Base-by-base conservation (phyloP, 148 eudicot genomes). In the Vaccinium myrtillus region DNA sequence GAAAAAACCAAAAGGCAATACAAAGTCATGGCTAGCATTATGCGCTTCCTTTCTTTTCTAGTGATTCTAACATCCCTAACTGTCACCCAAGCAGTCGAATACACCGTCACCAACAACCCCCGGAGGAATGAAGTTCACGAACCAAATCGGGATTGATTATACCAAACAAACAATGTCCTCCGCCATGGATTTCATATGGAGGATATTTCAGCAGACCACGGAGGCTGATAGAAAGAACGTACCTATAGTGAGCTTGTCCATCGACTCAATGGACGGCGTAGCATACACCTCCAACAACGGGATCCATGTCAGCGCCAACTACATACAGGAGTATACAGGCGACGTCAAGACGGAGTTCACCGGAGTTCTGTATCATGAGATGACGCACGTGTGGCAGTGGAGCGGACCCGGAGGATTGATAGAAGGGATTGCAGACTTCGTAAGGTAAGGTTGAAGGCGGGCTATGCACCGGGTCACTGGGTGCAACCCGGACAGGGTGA, bases 341-440 rank as follows among this genome's bases (percentile, higher is more conserved):
- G 75, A 90, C 23, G 75, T 90, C 14, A 89, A 78, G 81, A 82
- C 14, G 3, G 91, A 82, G 61, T 67, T 92, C 70, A 75, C 86
- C 2, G 89, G 90, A 14, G 86, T 90, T 6, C 27, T 90, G 36
- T 90, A 84, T 84, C 94, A 92, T 70, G 91, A 92, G 77, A 86
- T 90, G 91, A 85, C 91, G 2, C 92, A 92, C 58, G 83, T 90
- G 4, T 92, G 89, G 92, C 94, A 83, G 56, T 84, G 87, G 86
- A 23, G 81, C 8, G 81, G 86, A 0, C 87, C 84, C 0, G 81
- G 80, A 14, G 90, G 90, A 18, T 51, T 89, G 58, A 83, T 89
- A 0, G 89, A 89, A 75, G 90, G 90, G 2, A 85, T 87, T 1
- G 90, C 92, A 0, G 92, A 90, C 69, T 88, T n/a, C 75, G n/a